These are phyloP conservation scores for Halenospora varia DNA, from an alignment of 495 filamentous ascomycete genomes.

Conservation along the genomic window DNA sequence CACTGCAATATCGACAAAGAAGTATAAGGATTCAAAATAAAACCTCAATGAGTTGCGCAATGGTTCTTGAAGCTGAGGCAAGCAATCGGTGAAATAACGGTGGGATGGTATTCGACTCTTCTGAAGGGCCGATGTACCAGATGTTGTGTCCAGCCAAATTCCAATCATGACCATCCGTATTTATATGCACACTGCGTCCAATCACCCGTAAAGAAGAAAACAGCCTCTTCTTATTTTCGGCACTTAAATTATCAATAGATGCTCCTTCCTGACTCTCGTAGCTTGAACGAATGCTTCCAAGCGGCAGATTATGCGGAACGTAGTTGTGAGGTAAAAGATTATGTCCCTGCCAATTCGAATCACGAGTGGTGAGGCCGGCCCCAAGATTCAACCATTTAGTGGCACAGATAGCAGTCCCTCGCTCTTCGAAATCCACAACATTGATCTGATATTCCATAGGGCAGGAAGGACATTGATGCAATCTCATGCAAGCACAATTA, in stretches of 20 bases:
- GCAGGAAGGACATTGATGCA: slow-evolving; percentile 11
- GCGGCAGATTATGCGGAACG: slow-evolving; percentile 6
- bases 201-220: neutral
- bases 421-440: slow-evolving; percentile 10
- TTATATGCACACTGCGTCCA: neutral
- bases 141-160: neutral
- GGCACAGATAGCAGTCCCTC: slow-evolving; percentile 7
- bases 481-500: slow-evolving; percentile 11
- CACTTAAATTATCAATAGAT: slow-evolving; percentile 8
- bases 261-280: slow-evolving; percentile 8
- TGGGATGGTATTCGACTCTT: slow-evolving; percentile 6
- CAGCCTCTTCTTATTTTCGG: slow-evolving; percentile 7
- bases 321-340: slow-evolving; percentile 2
- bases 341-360: slow-evolving; percentile 9
- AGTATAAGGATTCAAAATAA: slow-evolving; percentile 9
- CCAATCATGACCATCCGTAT: neutral
- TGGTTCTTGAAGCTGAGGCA: slow-evolving; percentile 3
- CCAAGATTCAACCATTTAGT: slow-evolving; percentile 15
- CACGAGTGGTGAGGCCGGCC: slow-evolving; percentile 6
- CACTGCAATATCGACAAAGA: slow-evolving; percentile 6
- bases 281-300: slow-evolving; percentile 14
- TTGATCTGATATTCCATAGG: slow-evolving; percentile 13
- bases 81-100: slow-evolving; percentile 6
- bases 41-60: slow-evolving; percentile 6
- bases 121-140: neutral